Evolutionary conservation across 805 yeast species (phyloP).

Genomic region (Nakazawaea populi): DNA sequence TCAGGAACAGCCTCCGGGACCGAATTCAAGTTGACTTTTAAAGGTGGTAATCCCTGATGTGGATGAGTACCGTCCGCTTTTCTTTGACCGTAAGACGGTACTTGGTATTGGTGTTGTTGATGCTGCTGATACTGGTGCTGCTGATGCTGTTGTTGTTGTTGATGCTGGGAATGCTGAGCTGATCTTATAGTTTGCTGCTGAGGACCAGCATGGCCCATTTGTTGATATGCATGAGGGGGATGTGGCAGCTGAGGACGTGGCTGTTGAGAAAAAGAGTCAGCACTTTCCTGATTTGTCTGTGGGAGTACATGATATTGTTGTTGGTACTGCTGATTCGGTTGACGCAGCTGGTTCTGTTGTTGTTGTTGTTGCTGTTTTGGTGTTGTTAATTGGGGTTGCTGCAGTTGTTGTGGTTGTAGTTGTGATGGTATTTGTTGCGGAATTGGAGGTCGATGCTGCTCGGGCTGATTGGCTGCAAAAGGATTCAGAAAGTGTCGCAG

Average conservation of each 20-base stretch:
- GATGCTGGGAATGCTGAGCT: slow-evolving; percentile 5
- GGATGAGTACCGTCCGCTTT: neutral
- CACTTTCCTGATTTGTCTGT: too few relatives aligned
- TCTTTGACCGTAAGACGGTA: slow-evolving; percentile 1
- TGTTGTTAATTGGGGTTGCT: slow-evolving; percentile 4
- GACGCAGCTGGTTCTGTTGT: neutral
- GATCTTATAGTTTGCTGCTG: slow-evolving; percentile 2
- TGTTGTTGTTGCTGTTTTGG: neutral
- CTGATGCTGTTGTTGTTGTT: slow-evolving; percentile 1
- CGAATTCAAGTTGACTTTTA: slow-evolving; percentile 5
- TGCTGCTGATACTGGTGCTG: slow-evolving; percentile 18
- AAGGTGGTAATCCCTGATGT: slow-evolving; percentile 3
- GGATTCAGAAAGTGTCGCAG: neutral
- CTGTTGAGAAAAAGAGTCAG: too few relatives aligned
- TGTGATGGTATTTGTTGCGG: slow-evolving; percentile 3
- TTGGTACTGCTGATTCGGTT: too few relatives aligned
- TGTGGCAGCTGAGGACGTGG: neutral
- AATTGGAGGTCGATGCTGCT: neutral
- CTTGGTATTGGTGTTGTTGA: slow-evolving; percentile 14
- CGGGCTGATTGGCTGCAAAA: slow-evolving; percentile 2
- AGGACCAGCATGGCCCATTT: neutral
- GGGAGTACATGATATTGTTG: too few relatives aligned
- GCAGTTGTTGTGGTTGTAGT: slow-evolving; percentile 11
- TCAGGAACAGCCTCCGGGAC: slow-evolving; percentile 12
- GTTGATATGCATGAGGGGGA: neutral